A percentile compares a stretch with the other conserved stretches of the same genome.
Conservation (phyloP, 805 yeast genomes). For the Teunomyces kruisii region DNA sequence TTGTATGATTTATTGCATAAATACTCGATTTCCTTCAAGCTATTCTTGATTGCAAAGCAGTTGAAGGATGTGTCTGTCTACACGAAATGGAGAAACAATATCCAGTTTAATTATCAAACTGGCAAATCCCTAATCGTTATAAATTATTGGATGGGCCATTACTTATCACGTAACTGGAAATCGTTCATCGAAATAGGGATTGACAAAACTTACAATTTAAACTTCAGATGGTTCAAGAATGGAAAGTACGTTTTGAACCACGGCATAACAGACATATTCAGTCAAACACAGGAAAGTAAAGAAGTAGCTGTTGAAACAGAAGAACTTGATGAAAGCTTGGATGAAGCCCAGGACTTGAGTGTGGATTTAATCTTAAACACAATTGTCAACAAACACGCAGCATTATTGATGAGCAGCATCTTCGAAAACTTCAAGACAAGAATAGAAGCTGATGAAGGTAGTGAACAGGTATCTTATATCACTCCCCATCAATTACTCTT, state of each 20-base stretch:
- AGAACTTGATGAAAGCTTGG: conserved; percentile 6
- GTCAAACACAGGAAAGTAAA: conserved; percentile 1
- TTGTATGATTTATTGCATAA: conserved; percentile 57
- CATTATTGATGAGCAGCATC: conserved; percentile 26
- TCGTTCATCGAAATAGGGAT: conserved; percentile 64
- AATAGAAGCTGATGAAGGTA: neutral
- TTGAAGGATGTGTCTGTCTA: conserved; percentile 46
- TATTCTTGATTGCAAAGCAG: conserved; percentile 60
- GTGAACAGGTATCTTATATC: conserved; percentile 12
- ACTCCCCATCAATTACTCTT: conserved; percentile 36
- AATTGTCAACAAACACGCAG: conserved; percentile 41
- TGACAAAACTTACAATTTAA: conserved; percentile 45
- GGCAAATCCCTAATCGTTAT: conserved; percentile 54
- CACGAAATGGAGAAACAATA: conserved; percentile 56
- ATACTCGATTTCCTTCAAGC: conserved; percentile 63
- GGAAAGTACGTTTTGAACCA: conserved; percentile 39
- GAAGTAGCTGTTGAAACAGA: conserved; percentile 23
- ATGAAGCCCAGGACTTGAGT: conserved; percentile 31
- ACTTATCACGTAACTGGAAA: conserved; percentile 44
- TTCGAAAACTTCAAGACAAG: conserved; percentile 9
- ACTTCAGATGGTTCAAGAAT: conserved; percentile 63
- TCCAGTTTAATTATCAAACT: conserved; percentile 58
- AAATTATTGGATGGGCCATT: conserved; percentile 59
- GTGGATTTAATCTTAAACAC: conserved; percentile 34
- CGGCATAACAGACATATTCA: conserved; percentile 13